These are phyloP conservation scores for Waltiozyma solani DNA, from an alignment of 1,139 yeast species.

Conservation along the genomic window DNA sequence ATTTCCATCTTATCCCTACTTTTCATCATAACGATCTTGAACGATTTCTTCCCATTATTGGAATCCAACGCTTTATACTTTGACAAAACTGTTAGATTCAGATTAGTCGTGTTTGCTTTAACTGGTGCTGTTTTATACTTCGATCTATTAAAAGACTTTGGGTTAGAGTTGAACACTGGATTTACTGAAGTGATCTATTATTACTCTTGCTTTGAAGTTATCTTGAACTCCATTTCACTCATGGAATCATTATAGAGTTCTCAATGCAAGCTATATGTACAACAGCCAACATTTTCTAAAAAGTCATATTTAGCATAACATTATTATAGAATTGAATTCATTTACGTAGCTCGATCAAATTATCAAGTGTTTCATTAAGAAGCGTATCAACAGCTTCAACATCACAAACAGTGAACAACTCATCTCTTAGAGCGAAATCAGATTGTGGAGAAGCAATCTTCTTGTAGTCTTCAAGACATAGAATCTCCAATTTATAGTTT, in stretches of 20 bases:
- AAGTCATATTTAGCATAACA: too few relatives aligned
- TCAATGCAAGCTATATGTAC: too few relatives aligned
- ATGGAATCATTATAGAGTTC: neutral
- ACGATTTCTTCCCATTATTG: constrained; percentile 1
- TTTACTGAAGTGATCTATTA: neutral
- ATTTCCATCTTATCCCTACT: neutral
- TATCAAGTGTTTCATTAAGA: constrained; percentile 6
- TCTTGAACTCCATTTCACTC: neutral
- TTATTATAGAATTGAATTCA: too few relatives aligned
- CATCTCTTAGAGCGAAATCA: constrained; percentile 12
- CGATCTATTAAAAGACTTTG: neutral
- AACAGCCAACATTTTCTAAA: too few relatives aligned
- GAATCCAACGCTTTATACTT: constrained; percentile 2
- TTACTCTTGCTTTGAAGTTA: neutral
- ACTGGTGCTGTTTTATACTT: neutral
- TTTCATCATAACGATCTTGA: neutral
- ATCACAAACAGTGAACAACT: constrained; percentile 16
- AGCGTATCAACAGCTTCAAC: constrained; percentile 16
- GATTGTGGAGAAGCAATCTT: constrained; percentile 6
- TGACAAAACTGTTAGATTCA: neutral
- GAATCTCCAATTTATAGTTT: constrained; percentile 3
- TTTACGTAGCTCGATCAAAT: neutral
- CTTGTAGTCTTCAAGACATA: constrained; percentile 18
- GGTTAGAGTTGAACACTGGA: neutral
- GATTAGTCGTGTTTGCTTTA: neutral